Evolutionary conservation across 345 rosid genomes (phyloP).

Genomic region (Clausena lansium): DNA sequence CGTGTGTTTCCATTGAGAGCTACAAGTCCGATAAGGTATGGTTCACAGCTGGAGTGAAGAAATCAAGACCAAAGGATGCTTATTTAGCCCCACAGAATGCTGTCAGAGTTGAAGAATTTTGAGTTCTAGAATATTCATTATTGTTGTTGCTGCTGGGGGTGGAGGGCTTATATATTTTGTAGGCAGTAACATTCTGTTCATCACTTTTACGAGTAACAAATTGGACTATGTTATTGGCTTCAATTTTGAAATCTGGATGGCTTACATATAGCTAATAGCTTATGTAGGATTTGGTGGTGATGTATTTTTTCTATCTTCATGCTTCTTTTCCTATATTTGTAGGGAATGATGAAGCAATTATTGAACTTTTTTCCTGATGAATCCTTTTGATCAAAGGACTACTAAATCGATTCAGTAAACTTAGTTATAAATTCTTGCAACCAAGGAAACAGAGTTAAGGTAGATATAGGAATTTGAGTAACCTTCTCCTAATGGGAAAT

Average conservation of each 20-base stretch:
- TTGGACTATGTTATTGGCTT: background rate
- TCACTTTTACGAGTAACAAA: background rate
- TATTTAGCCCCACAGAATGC: conserved; percentile 62
- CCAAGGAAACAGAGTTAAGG: background rate
- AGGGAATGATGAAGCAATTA: background rate
- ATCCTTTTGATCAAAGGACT: background rate
- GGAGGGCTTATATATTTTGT: background rate
- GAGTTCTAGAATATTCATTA: conserved; percentile 12
- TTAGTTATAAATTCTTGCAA: background rate
- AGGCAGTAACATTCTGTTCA: background rate
- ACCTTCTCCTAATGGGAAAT: background rate
- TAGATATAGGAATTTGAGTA: background rate
- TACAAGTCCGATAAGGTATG: conserved; percentile 88
- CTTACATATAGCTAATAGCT: background rate
- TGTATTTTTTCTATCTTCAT: background rate
- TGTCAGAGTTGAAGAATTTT: conserved; percentile 71
- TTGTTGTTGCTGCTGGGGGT: background rate
- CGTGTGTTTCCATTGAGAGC: conserved; percentile 66
- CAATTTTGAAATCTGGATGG: background rate
- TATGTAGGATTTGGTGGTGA: background rate
- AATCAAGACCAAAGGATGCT: conserved; percentile 68
- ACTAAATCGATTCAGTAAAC: background rate
- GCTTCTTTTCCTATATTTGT: background rate
- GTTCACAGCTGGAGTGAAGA: conserved; percentile 93
- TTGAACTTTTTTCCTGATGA: background rate